Evolutionary conservation across 1,139 yeast genomes (phyloP).

Genomic region (Zygosaccharomyces sapae): DNA sequence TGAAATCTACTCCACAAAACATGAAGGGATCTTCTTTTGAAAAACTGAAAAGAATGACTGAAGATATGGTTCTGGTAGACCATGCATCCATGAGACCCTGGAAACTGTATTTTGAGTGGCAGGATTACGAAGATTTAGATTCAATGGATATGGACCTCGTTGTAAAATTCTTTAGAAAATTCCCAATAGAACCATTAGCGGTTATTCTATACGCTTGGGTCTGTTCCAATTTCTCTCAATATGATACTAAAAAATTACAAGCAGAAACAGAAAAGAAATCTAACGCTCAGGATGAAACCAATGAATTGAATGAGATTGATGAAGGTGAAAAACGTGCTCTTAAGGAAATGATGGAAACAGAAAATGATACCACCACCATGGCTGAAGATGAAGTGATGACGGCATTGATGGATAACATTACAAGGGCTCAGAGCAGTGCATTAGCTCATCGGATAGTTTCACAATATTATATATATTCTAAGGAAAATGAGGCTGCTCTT

Average conservation of each 20-base stretch:
- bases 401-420: conserved; percentile 52
- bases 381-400: conserved; percentile 53
- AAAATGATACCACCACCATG: conserved; percentile 25
- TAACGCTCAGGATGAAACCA: conserved; percentile 21
- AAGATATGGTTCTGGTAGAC: conserved; percentile 68
- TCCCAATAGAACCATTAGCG: conserved; percentile 63
- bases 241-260: conserved; percentile 30
- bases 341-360: conserved; percentile 12
- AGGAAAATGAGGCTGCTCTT: conserved; percentile 63
- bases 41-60: conserved; percentile 54
- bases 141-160: conserved; percentile 50
- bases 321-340: conserved; percentile 15
- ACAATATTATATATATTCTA: conserved; percentile 53
- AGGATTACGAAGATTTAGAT: conserved; percentile 50
- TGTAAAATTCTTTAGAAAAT: conserved; percentile 49
- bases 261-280: conserved; percentile 20
- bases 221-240: conserved; percentile 61
- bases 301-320: conserved; percentile 21
- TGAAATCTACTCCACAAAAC: conserved; percentile 45
- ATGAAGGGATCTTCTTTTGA: conserved; percentile 42
- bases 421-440: conserved; percentile 46
- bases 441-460: conserved; percentile 64
- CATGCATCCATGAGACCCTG: conserved; percentile 64
- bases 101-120: conserved; percentile 73
- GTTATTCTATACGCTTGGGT: conserved; percentile 55